A percentile compares a stretch with the other conserved stretches of the same genome.
Conservation (phyloP, 1,139 yeast genomes). For the Pichia kudriavzevii region DNA sequence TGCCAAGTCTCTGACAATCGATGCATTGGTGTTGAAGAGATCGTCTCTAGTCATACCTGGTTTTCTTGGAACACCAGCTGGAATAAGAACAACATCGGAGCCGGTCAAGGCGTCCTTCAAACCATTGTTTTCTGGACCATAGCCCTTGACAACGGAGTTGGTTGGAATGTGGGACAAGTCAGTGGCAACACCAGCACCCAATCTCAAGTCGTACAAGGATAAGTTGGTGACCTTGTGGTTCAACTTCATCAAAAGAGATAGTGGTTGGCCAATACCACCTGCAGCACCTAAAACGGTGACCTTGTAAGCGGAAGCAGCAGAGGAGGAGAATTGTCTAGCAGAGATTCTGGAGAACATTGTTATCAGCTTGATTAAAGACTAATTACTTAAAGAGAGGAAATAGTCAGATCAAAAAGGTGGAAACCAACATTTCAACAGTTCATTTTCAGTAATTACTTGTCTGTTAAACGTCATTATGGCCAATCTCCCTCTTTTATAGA, state of each 20-base stretch:
- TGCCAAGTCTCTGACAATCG: constrained; percentile 89
- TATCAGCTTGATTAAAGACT: too few species aligned
- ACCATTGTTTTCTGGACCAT: constrained; percentile 81
- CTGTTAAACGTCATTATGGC: too few species aligned
- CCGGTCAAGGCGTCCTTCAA: constrained; percentile 68
- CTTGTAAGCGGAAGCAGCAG: constrained; percentile 61
- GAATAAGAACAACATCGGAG: constrained; percentile 85
- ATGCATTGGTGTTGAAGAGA: constrained; percentile 93
- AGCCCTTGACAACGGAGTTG: constrained; percentile 76
- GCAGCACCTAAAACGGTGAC: constrained; percentile 94
- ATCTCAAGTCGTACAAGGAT: constrained; percentile 84
- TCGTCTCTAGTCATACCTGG: constrained; percentile 99
- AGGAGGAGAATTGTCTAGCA: constrained; percentile 51
- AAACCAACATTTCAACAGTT: too few species aligned
- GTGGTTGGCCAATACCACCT: constrained; percentile 99
- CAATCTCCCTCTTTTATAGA: too few species aligned
- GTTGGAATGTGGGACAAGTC: constrained; percentile 92
- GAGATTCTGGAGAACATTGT: constrained; percentile 33
- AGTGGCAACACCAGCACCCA: constrained; percentile 97
- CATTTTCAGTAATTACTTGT: too few species aligned
- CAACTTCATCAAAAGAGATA: constrained; percentile 81
- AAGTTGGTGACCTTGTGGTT: constrained; percentile 80
- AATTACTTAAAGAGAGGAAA: too few species aligned
- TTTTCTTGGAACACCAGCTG: constrained; percentile 99
- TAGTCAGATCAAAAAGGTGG: constrained; percentile 3